Evolutionary conservation across 2,329 filamentous ascomycete species (phyloP), one percentile per base, ranked within the genome.

Genomic region (Stagonosporopsis cucurbitacearum): DNA sequence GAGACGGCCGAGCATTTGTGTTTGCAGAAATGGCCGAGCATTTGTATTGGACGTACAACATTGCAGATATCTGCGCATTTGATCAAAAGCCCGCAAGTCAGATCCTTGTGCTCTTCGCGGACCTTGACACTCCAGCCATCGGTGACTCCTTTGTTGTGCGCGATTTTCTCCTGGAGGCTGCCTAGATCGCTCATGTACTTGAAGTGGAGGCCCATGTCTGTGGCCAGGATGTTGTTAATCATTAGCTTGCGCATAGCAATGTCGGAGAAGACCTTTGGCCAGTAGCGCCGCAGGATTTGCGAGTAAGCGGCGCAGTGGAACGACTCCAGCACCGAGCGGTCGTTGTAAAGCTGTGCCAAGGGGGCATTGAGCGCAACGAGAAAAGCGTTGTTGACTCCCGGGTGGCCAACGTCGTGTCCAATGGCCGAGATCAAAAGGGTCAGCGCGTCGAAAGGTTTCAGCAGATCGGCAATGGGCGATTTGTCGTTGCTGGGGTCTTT

Each of bases 21-120:
- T 7, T 11, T 20, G 15, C 9, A 13, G 9, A 39, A 1, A n/a
- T 13, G 4, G 4, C 20, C 3, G 7, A 4, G 9, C 8, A 11
- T 19, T 3, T 17, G 19, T 22, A 7, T 7, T 20, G 22, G 22
- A 52, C 49, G 19, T 32, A 52, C 92, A 74, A 98, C 95, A 73
- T 99, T 99, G 79, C 94, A 97, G 71, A 99, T 98, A 75, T 99
- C 95, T 35, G 95, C 95, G 73, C 95, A 98, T 75, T 99, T 99
- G 78, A 99, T 97, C 56, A 99, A 80, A 53, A 99, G 79, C 13
- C 92, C 92, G 76, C 95, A 98, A n/a, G 89, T 81, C 42, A 98
- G 78, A 9, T 90, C 87, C 64, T 88, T 90, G 64, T 92, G 85
- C 64, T 93, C 89, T 58, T 95, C 88, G 11, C 88, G 73, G 64